Conservation (phyloP, 2,329 filamentous ascomycete species). For the Colletotrichum sp. region DNA sequence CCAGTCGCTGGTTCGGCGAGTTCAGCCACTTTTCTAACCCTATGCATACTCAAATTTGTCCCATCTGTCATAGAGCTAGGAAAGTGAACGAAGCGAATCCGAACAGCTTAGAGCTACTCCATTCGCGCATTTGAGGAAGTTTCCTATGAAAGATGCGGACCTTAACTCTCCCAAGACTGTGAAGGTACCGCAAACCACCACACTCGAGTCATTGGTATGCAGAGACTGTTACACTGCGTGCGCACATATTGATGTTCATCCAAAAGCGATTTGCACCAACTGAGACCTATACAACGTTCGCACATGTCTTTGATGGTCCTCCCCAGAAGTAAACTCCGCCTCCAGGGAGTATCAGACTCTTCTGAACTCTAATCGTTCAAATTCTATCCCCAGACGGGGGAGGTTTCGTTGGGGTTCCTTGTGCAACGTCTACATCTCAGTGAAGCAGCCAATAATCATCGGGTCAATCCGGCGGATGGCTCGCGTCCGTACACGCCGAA, state of each 20-base stretch:
- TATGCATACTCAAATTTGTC: not conserved
- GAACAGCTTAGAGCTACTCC: not conserved
- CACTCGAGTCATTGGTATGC: not conserved
- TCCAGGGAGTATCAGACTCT: not conserved
- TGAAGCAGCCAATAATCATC: not conserved
- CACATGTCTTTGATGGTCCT: not conserved
- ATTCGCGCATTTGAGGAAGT: not conserved
- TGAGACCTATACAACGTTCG: not conserved
- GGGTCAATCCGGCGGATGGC: not conserved
- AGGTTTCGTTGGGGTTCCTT: not conserved
- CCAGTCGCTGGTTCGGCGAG: not conserved
- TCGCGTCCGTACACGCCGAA: not conserved
- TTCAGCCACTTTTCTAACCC: not conserved
- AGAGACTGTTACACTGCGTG: not conserved
- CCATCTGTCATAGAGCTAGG: not conserved
- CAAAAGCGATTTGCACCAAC: not conserved
- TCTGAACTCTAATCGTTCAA: not conserved
- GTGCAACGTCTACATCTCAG: not conserved
- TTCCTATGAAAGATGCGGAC: not conserved
- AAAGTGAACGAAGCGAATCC: not conserved
- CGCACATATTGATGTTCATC: not conserved
- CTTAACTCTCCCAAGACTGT: not conserved
- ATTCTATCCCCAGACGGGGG: not conserved
- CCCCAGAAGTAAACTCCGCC: not conserved
- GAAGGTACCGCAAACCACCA: not conserved